These are phyloP conservation scores for Fremontodendron californicum DNA, from an alignment of 345 rosid genomes.

Conservation along the genomic window DNA sequence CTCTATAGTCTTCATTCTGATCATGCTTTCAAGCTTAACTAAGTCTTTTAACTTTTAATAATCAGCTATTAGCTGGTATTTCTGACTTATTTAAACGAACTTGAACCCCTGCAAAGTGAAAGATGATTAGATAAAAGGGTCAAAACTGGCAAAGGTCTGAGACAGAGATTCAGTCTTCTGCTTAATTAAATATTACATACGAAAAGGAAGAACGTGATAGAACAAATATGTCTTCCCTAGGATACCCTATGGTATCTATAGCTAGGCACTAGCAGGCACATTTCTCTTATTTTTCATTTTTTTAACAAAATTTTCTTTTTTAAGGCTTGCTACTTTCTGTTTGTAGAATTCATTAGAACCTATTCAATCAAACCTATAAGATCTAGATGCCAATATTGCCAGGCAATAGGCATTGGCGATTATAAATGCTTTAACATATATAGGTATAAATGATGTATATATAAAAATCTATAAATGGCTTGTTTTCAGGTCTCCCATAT, in stretches of 20 bases:
- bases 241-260: neutral
- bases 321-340: neutral
- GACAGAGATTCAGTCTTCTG: conserved; percentile 12
- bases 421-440: too few relatives aligned
- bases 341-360: too few relatives aligned
- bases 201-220: neutral
- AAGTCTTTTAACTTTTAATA: neutral
- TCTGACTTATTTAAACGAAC: neutral
- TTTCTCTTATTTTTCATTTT: neutral
- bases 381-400: too few relatives aligned
- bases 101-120: neutral
- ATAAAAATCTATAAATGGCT: too few relatives aligned
- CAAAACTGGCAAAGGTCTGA: neutral
- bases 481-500: too few relatives aligned
- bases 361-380: too few relatives aligned
- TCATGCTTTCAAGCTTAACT: neutral
- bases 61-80: neutral
- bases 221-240: neutral
- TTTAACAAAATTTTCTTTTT: neutral
- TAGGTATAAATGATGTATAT: too few relatives aligned
- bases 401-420: too few relatives aligned
- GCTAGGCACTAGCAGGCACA: neutral
- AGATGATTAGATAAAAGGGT: neutral
- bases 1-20: neutral
- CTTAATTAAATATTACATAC: neutral